phyloP scores from a whole-genome alignment of 768 basidiomycete genomes.

The Phlegmacium glaucopus region DNA sequence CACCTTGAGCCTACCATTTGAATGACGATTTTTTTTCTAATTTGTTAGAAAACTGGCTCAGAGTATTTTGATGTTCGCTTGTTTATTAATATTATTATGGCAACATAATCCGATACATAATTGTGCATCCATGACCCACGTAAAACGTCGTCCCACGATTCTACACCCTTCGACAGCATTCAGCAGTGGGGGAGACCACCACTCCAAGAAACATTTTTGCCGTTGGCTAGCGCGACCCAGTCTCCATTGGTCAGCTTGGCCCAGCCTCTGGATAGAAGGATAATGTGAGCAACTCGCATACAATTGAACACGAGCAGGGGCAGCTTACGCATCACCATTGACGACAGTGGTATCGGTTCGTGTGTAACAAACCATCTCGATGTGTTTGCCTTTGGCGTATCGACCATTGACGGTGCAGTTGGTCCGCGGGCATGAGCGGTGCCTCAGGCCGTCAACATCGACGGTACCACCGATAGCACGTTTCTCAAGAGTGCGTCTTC shows the following conservation, averaged over 20 bases:
- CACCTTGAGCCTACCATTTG: too few species aligned
- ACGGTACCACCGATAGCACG: conserved; percentile 3
- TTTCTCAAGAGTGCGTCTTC: conserved; percentile 1
- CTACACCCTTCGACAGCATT: too few species aligned
- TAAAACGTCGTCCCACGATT: too few species aligned
- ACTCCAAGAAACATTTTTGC: conserved; percentile 5
- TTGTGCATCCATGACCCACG: too few species aligned
- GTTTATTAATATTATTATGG: too few species aligned
- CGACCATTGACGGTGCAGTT: conserved; percentile 1
- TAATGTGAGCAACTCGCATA: neutral
- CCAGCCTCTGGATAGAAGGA: conserved; percentile 2
- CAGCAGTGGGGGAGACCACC: too few species aligned
- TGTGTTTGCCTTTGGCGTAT: conserved; percentile 2
- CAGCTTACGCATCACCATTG: conserved; percentile 2
- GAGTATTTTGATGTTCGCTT: too few species aligned
- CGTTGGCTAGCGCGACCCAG: conserved; percentile 5
- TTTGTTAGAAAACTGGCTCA: too few species aligned
- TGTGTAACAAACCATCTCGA: conserved; percentile 3
- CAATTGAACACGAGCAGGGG: neutral
- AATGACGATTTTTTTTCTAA: too few species aligned
- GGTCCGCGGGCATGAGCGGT: conserved; percentile 8
- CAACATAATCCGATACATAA: too few species aligned
- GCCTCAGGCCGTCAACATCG: conserved; percentile 4
- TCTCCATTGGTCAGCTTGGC: conserved; percentile 5
- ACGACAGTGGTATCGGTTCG: conserved; percentile 4